phyloP scores from a whole-genome alignment of 805 yeast species.

The Saturnispora ahearnii region DNA sequence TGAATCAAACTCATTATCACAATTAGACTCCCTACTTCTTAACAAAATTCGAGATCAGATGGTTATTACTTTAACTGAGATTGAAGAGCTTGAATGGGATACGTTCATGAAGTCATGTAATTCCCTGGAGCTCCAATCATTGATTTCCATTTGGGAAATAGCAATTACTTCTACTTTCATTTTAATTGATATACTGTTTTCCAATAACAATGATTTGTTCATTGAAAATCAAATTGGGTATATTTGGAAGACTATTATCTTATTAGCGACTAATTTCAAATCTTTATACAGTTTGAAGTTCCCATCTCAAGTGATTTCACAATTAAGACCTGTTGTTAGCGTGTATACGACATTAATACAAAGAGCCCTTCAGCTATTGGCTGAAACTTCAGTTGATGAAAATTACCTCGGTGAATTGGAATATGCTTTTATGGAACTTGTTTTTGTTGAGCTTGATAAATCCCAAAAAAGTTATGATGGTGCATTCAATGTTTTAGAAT shows the following conservation, averaged over 20 bases:
- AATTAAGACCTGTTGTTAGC: not conserved
- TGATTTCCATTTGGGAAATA: slow-evolving; percentile 2
- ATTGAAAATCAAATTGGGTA: slow-evolving; percentile 1
- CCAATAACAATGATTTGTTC: not conserved
- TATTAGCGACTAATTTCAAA: not conserved
- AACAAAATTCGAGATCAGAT: not conserved
- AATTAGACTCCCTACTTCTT: not conserved
- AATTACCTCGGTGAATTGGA: slow-evolving; percentile 32
- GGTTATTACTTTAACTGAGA: not conserved
- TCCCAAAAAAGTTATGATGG: not conserved
- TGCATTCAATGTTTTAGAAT: slow-evolving; percentile 12
- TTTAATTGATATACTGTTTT: not conserved
- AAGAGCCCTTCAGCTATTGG: not conserved
- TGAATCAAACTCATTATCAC: not conserved
- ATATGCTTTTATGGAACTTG: slow-evolving; percentile 35
- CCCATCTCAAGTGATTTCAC: not conserved
- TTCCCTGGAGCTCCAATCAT: not conserved
- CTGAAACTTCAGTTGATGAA: not conserved
- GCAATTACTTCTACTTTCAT: not conserved
- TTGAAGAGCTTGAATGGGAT: slow-evolving; percentile 4
- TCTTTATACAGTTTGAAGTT: not conserved
- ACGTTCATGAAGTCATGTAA: not conserved
- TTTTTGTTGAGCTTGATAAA: slow-evolving; percentile 31
- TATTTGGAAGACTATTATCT: not conserved
- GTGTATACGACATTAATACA: not conserved